These are phyloP conservation scores for Cutaneotrichosporon cavernicola DNA, from an alignment of 1,284 basidiomycete species.

Conservation along the genomic window DNA sequence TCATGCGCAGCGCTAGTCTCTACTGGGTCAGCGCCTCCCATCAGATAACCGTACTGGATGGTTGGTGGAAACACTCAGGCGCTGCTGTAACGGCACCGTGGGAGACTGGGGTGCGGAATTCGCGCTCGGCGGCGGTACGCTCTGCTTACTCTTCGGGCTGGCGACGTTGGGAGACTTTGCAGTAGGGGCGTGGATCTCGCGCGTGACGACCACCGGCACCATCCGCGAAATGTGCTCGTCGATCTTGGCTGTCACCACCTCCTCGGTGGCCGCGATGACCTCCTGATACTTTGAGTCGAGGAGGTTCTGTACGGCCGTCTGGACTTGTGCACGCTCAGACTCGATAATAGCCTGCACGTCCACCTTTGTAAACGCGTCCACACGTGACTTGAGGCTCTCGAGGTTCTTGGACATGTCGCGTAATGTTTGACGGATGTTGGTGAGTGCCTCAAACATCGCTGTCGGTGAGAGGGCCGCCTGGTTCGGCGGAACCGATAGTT, in stretches of 20 bases:
- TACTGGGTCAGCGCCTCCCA: neutral
- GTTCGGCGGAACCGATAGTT: neutral
- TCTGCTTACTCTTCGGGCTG: neutral
- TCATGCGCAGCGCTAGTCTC: neutral
- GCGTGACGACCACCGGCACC: neutral
- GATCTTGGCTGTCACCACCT: neutral
- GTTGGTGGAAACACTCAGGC: neutral
- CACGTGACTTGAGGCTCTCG: neutral
- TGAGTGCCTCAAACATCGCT: neutral
- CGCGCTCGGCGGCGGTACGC: constrained; percentile 4
- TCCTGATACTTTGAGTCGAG: neutral
- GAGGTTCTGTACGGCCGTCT: neutral
- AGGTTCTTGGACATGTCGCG: neutral
- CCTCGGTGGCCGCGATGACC: neutral
- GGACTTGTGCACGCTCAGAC: neutral
- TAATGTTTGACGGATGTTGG: neutral
- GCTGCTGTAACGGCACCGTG: neutral
- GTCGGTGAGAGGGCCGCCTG: neutral
- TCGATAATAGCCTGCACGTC: neutral
- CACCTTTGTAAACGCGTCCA: neutral
- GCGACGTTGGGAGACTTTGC: neutral
- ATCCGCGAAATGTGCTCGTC: neutral
- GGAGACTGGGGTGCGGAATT: neutral
- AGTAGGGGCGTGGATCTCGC: neutral
- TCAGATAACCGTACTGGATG: neutral